Evolutionary conservation across 2,329 filamentous ascomycete species (phyloP).

Genomic region (Pyricularia pennisetigena): DNA sequence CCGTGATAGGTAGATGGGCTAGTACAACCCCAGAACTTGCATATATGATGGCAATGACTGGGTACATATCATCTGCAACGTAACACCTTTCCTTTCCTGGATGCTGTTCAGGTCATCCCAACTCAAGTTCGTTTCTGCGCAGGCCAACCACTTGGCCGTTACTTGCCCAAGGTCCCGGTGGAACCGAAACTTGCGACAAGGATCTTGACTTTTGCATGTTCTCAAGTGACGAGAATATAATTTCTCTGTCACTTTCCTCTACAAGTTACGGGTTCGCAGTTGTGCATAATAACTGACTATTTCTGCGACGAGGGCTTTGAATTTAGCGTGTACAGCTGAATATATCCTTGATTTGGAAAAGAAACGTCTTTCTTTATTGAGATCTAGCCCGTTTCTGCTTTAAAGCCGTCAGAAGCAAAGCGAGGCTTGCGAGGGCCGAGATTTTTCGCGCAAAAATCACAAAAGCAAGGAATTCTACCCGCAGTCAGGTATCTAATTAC

Average conservation of each 20-base stretch:
- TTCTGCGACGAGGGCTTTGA: neutral
- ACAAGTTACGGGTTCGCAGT: neutral
- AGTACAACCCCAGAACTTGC: neutral
- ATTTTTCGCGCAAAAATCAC: neutral
- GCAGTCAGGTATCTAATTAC: neutral
- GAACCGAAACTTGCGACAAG: neutral
- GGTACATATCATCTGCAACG: neutral
- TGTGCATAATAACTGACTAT: neutral
- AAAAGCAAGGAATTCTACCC: neutral
- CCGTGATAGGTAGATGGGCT: neutral
- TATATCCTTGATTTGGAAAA: neutral
- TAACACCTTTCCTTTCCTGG: neutral
- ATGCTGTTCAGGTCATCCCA: neutral
- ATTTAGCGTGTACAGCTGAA: neutral
- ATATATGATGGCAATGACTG: neutral
- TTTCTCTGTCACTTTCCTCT: neutral
- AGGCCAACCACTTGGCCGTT: neutral
- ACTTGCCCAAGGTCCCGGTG: neutral
- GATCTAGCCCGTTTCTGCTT: neutral
- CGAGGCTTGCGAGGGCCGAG: neutral
- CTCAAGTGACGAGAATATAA: neutral
- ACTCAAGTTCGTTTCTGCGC: neutral
- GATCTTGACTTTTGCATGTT: neutral
- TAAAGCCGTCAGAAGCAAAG: neutral
- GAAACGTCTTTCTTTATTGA: neutral